phyloP scores from a whole-genome alignment of 257 asterid species.

The Rubia yunnanensis region DNA sequence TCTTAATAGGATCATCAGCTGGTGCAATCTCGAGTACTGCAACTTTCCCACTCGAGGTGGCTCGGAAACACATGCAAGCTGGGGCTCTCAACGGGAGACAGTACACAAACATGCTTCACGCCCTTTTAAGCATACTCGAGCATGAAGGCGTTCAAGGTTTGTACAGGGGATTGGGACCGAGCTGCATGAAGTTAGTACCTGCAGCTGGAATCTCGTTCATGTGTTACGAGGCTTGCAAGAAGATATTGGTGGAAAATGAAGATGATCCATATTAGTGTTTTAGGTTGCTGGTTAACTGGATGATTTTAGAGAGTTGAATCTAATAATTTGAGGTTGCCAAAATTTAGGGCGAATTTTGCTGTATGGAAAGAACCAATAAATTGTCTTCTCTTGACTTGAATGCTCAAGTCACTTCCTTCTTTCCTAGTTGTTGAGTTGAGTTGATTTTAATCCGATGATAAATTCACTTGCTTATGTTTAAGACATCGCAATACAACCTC shows the following conservation, averaged over 20 bases:
- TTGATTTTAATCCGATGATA: neutral
- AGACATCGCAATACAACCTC: neutral
- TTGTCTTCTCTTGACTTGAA: neutral
- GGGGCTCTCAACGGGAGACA: slow-evolving; percentile 49
- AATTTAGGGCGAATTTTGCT: neutral
- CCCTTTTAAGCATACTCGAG: slow-evolving; percentile 37
- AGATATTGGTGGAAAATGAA: slow-evolving; percentile 36
- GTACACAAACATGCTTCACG: slow-evolving; percentile 38
- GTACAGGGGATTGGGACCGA: slow-evolving; percentile 45
- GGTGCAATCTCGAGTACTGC: slow-evolving; percentile 51
- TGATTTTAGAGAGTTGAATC: slow-evolving; percentile 1
- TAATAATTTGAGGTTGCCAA: neutral
- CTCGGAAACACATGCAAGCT: slow-evolving; percentile 47
- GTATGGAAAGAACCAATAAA: neutral
- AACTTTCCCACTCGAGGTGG: slow-evolving; percentile 48
- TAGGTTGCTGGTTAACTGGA: neutral
- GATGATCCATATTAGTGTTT: slow-evolving; percentile 4
- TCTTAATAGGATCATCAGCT: slow-evolving; percentile 46
- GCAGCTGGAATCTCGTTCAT: slow-evolving; percentile 54
- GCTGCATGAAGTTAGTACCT: slow-evolving; percentile 48
- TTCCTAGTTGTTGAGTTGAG: neutral
- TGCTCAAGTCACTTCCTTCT: neutral
- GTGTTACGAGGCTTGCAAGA: slow-evolving; percentile 52
- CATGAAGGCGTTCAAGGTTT: slow-evolving; percentile 38
- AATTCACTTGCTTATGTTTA: neutral